These are phyloP conservation scores for Penicillium robsamsonii DNA, from an alignment of 495 filamentous ascomycete species.

Conservation along the genomic window DNA sequence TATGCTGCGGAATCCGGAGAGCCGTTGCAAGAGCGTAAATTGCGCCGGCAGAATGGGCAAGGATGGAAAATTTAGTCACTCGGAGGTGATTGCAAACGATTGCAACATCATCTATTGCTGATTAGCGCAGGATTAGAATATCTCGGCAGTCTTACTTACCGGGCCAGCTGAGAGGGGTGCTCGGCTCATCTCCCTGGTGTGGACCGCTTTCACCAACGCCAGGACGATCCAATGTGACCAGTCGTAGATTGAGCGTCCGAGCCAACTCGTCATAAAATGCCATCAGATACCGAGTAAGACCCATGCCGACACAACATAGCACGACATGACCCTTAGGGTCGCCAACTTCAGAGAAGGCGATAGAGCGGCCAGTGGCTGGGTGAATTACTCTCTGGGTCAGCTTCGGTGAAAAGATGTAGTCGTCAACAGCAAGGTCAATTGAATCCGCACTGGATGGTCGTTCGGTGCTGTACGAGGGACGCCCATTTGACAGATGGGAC, in stretches of 20 bases:
- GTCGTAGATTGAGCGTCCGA: slow-evolving; percentile 76
- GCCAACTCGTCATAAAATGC: slow-evolving; percentile 98
- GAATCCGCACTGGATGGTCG: slow-evolving; percentile 79
- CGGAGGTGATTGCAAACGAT: slow-evolving; percentile 90
- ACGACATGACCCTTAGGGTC: slow-evolving; percentile 89
- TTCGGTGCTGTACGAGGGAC: slow-evolving; percentile 37
- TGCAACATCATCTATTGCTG: slow-evolving; percentile 76
- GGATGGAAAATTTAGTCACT: slow-evolving; percentile 93
- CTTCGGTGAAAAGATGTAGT: slow-evolving; percentile 79
- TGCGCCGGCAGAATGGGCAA: slow-evolving; percentile 96
- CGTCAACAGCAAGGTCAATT: slow-evolving; percentile 80
- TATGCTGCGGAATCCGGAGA: slow-evolving; percentile 91
- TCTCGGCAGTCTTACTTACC: slow-evolving; percentile 51
- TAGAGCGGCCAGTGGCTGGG: slow-evolving; percentile 79
- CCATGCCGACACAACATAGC: slow-evolving; percentile 98
- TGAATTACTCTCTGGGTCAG: slow-evolving; percentile 83
- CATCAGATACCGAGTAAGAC: slow-evolving; percentile 90
- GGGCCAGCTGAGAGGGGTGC: slow-evolving; percentile 90
- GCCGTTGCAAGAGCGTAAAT: slow-evolving; percentile 97
- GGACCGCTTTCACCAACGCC: slow-evolving; percentile 91
- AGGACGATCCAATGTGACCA: slow-evolving; percentile 92
- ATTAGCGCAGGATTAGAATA: slow-evolving; percentile 13
- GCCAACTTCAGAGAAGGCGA: slow-evolving; percentile 96
- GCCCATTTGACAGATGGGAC: slow-evolving; percentile 31
- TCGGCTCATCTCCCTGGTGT: slow-evolving; percentile 67